These are phyloP conservation scores for Xylariaceae sp. DNA, from an alignment of 2,329 filamentous ascomycete species.

Conservation along the genomic window DNA sequence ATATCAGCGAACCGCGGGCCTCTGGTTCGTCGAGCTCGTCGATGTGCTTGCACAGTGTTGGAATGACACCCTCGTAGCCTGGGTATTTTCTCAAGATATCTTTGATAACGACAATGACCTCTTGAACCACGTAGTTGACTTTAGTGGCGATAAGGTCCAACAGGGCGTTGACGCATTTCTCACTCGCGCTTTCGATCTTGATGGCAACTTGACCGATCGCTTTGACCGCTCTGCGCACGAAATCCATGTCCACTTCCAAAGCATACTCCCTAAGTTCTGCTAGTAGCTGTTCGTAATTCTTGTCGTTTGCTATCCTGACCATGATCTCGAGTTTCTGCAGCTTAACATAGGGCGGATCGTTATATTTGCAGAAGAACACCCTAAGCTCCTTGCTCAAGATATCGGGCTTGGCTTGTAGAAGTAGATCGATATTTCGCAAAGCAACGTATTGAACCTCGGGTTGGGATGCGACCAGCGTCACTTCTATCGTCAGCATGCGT, in stretches of 20 bases:
- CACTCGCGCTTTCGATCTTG: conserved; percentile 93
- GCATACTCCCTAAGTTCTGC: conserved; percentile 97
- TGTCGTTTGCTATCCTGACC: conserved; percentile 97
- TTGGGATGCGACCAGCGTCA: conserved; percentile 91
- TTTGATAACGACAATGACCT: conserved; percentile 98
- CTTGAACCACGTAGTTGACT: conserved; percentile 98
- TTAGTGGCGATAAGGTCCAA: conserved; percentile 95
- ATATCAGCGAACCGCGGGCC: conserved; percentile 87
- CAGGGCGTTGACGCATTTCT: conserved; percentile 92
- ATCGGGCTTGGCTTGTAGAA: conserved; percentile 92
- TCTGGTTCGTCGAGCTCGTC: conserved; percentile 95
- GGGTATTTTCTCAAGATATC: conserved; percentile 98
- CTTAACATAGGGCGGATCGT: conserved; percentile 96
- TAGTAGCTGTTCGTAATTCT: conserved; percentile 91
- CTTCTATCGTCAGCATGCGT: conserved; percentile 43
- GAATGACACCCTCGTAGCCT: conserved; percentile 96
- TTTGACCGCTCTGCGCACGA: conserved; percentile 88
- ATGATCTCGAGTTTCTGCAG: conserved; percentile 98
- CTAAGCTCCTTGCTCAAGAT: conserved; percentile 96
- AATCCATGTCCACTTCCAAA: conserved; percentile 98
- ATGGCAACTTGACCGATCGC: conserved; percentile 98
- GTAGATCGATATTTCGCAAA: conserved; percentile 89
- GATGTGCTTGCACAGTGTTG: conserved; percentile 92
- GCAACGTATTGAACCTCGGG: conserved; percentile 98
- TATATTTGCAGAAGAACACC: conserved; percentile 99